These are phyloP conservation scores for Candida lessepsii DNA, from an alignment of 805 yeast genomes.

Conservation along the genomic window DNA sequence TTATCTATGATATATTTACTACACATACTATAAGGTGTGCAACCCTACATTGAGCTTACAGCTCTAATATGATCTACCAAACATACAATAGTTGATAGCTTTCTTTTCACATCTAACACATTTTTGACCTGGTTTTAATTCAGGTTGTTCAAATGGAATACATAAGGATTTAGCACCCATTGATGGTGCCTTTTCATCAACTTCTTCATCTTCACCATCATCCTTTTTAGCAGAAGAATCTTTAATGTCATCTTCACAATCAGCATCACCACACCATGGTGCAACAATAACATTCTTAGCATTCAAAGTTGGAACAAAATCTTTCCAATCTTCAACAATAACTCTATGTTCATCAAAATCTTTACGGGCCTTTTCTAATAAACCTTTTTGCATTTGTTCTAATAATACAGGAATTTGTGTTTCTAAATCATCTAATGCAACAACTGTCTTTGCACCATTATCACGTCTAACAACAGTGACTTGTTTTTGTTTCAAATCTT, in stretches of 20 bases:
- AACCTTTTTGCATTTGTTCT: constrained; percentile 74
- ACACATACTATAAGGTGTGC: no score
- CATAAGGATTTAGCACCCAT: constrained; percentile 99
- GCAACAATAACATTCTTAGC: constrained; percentile 85
- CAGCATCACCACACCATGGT: constrained; percentile 96
- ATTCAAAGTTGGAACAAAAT: constrained; percentile 90
- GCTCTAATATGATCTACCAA: constrained; percentile 95
- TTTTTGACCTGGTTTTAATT: constrained; percentile 70
- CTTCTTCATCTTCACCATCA: constrained; percentile 79
- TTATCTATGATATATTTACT: neutral
- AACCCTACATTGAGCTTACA: no score
- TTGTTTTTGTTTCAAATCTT: constrained; percentile 77
- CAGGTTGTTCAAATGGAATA: constrained; percentile 93
- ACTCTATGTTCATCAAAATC: constrained; percentile 83
- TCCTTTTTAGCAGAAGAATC: constrained; percentile 79
- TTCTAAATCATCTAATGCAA: constrained; percentile 59
- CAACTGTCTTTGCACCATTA: constrained; percentile 69
- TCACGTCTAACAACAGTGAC: constrained; percentile 93
- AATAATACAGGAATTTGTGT: constrained; percentile 69
- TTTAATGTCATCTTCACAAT: constrained; percentile 96
- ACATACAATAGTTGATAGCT: constrained; percentile 87
- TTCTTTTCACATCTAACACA: constrained; percentile 81
- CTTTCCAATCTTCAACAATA: constrained; percentile 79
- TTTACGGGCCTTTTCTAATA: constrained; percentile 77
- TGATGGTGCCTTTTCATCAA: constrained; percentile 94